Conservation (phyloP, 768 basidiomycete species). For the Suillus weaverae region DNA sequence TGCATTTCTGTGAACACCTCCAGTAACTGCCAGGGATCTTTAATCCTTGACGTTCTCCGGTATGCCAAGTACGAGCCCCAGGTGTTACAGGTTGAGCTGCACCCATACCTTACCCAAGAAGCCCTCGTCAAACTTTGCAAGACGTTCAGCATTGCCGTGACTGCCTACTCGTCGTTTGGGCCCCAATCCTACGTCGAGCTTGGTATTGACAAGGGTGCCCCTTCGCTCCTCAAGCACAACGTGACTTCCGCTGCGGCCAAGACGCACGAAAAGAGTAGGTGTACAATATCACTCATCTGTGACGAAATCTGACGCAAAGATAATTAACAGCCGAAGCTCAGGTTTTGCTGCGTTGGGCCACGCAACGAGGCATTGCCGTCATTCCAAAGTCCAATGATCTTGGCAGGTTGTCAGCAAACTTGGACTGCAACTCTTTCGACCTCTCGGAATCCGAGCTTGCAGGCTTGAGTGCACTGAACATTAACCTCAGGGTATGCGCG, state of each 20-base stretch:
- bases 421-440: conserved; percentile 47
- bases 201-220: conserved; percentile 49
- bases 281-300: neutral
- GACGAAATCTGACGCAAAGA: neutral
- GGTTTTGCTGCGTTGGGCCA: conserved; percentile 77
- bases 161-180: conserved; percentile 58
- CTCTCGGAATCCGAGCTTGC: conserved; percentile 60
- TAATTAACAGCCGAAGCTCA: conserved; percentile 46
- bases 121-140: conserved; percentile 44
- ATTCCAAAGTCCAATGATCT: conserved; percentile 68
- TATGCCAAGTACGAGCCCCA: conserved; percentile 68
- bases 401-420: conserved; percentile 42
- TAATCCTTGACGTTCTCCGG: conserved; percentile 74
- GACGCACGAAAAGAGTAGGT: conserved; percentile 53
- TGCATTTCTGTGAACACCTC: conserved; percentile 5
- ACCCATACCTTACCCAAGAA: conserved; percentile 56
- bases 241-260: conserved; percentile 45
- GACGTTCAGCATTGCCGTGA: conserved; percentile 48
- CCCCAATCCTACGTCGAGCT: conserved; percentile 65
- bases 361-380: conserved; percentile 70
- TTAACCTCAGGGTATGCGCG: conserved; percentile 56
- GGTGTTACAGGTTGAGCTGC: conserved; percentile 61
- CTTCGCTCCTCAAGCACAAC: conserved; percentile 56
- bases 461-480: conserved; percentile 58
- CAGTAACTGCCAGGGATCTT: conserved; percentile 73